These are phyloP conservation scores for Oryza punctata DNA, from an alignment of 176 grass and related monocot species.

Conservation along the genomic window DNA sequence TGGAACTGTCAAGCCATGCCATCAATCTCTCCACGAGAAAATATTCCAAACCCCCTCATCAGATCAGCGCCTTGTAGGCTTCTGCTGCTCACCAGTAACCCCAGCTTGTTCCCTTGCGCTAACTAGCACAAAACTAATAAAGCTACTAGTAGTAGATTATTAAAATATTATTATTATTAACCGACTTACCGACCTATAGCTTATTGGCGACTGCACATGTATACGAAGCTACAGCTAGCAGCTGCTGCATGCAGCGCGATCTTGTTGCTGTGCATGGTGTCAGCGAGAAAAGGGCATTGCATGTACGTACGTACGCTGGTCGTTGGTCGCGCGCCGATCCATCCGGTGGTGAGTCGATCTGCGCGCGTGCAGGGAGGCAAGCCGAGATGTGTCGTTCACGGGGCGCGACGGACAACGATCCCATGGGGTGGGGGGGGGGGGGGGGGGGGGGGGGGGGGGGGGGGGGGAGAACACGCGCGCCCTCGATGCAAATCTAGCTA, in stretches of 20 bases:
- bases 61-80: conserved; percentile 3
- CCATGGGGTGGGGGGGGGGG: neutral
- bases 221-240: neutral
- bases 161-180: neutral
- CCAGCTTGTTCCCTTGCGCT: neutral
- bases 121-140: neutral
- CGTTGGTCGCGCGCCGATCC: neutral
- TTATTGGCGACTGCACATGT: neutral
- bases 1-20: conserved; percentile 1
- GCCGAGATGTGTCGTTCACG: conserved; percentile 1
- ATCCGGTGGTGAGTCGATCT: neutral
- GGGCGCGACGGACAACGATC: neutral
- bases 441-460: too few relatives aligned
- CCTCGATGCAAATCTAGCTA: neutral
- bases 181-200: neutral
- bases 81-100: neutral
- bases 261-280: neutral
- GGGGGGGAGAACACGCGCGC: neutral
- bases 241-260: neutral
- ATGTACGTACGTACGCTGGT: neutral
- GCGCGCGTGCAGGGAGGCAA: neutral
- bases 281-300: neutral
- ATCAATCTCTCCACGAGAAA: conserved; percentile 4
- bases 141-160: neutral
- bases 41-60: conserved; percentile 22